These are phyloP conservation scores for Sergeia podlipaevii DNA, from an alignment of 208 protist species.

Conservation along the genomic window DNA sequence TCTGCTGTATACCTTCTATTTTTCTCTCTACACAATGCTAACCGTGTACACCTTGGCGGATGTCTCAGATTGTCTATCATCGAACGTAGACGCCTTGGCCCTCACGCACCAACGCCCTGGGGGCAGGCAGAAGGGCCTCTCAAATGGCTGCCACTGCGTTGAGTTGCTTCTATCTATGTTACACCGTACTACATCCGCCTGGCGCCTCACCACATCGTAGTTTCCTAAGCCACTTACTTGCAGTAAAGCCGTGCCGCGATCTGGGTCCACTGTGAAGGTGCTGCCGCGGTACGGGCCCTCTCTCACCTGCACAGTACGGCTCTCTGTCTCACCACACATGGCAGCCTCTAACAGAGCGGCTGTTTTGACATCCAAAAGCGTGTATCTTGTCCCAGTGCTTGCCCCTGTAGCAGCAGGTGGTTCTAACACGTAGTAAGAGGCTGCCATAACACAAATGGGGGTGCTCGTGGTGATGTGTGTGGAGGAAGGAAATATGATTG, in stretches of 20 bases:
- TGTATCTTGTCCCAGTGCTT: slow-evolving; percentile 1
- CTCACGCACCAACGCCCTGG: slow-evolving; percentile 79
- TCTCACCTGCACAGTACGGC: slow-evolving; percentile 1
- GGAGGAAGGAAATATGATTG: slow-evolving; percentile 40
- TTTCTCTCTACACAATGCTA: slow-evolving; percentile 34
- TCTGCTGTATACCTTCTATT: no score
- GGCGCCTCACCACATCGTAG: slow-evolving; percentile 19
- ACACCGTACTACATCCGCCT: slow-evolving; percentile 30
- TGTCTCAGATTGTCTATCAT: slow-evolving; percentile 28
- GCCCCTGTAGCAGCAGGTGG: not conserved
- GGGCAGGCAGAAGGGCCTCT: slow-evolving; percentile 49
- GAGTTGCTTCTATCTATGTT: slow-evolving; percentile 48
- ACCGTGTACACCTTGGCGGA: slow-evolving; percentile 70
- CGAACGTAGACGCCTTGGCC: slow-evolving; percentile 28
- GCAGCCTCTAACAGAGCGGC: slow-evolving; percentile 25
- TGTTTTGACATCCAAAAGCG: slow-evolving; percentile 18
- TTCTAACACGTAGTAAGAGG: slow-evolving; percentile 21
- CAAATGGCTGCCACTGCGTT: slow-evolving; percentile 51
- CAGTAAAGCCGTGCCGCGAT: slow-evolving; percentile 2
- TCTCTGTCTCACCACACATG: slow-evolving; percentile 4
- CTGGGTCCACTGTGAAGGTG: slow-evolving; percentile 4
- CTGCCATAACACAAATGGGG: slow-evolving; percentile 40
- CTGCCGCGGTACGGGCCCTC: slow-evolving; percentile 7
- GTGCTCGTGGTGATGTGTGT: slow-evolving; percentile 49
- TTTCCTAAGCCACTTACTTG: not conserved